Evolutionary conservation across 2,329 filamentous ascomycete genomes (phyloP).

Genomic region (Claviceps digitariae): DNA sequence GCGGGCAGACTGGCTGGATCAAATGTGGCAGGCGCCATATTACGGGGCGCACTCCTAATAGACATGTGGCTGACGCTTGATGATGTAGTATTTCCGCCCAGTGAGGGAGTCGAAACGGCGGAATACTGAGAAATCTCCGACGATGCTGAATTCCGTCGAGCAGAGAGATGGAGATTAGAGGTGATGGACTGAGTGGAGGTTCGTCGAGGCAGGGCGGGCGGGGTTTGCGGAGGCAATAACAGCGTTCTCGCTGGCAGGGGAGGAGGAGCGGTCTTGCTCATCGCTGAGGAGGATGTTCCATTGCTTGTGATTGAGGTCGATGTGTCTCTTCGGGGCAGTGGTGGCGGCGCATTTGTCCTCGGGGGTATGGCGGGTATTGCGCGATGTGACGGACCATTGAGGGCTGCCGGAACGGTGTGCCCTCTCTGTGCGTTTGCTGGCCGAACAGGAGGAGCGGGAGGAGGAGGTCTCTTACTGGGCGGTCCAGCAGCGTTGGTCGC

Average conservation of each 20-base stretch:
- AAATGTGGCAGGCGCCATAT: constrained; percentile 38
- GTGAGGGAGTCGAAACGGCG: constrained; percentile 37
- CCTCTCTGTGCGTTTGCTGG: constrained; percentile 23
- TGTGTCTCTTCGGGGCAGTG: constrained; percentile 21
- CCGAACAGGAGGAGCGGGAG: constrained; percentile 27
- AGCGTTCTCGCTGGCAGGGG: constrained; percentile 19
- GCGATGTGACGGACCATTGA: constrained; percentile 7
- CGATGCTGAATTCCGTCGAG: constrained; percentile 41
- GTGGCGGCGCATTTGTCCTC: constrained; percentile 22
- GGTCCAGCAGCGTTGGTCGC: constrained; percentile 20
- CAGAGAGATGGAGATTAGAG: constrained; percentile 21
- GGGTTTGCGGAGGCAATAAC: constrained; percentile 22
- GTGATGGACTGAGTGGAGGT: constrained; percentile 27
- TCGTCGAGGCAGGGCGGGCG: constrained; percentile 37
- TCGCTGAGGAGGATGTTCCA: constrained; percentile 1
- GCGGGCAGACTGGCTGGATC: constrained; percentile 44
- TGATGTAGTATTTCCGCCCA: constrained; percentile 27
- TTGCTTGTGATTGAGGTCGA: constrained; percentile 8
- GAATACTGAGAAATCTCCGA: constrained; percentile 44
- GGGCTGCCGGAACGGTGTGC: constrained; percentile 19
- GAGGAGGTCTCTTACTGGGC: constrained; percentile 27
- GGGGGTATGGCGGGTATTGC: constrained; percentile 26
- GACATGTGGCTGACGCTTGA: constrained; percentile 36
- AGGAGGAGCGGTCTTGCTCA: constrained; percentile 17
- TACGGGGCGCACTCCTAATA: constrained; percentile 28